A percentile compares a stretch with the other conserved stretches of the same genome.
These are phyloP conservation scores for Athelia psychrophila DNA, from an alignment of 1,284 basidiomycete genomes.

Conservation along the genomic window DNA sequence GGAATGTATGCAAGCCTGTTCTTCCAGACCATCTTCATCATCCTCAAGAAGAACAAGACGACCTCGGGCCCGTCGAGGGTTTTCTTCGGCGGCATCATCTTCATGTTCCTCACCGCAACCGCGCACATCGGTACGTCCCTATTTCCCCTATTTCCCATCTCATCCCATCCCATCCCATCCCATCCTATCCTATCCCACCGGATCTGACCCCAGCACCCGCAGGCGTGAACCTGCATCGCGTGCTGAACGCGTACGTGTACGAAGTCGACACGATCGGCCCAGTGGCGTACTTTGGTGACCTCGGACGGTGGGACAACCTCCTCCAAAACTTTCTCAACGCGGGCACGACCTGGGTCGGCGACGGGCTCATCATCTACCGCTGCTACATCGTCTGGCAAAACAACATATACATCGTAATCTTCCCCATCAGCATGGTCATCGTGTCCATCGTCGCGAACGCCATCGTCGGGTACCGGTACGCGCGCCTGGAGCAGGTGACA, in stretches of 20 bases:
- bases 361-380: conserved; percentile 27
- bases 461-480: conserved; percentile 19
- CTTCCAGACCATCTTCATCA: conserved; percentile 12
- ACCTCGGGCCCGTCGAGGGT: conserved; percentile 12
- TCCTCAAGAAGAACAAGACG: conserved; percentile 12
- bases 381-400: conserved; percentile 27
- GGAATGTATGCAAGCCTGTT: conserved; percentile 17
- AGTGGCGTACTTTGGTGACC: conserved; percentile 21
- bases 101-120: conserved; percentile 10
- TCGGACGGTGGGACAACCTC: conserved; percentile 27
- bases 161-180: background rate
- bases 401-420: conserved; percentile 18
- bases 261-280: conserved; percentile 20
- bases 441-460: conserved; percentile 21
- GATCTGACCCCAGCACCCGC: background rate
- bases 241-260: conserved; percentile 24
- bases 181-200: too few species aligned
- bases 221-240: conserved; percentile 26
- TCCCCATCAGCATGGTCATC: conserved; percentile 19
- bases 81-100: conserved; percentile 6
- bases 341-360: conserved; percentile 26
- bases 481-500: conserved; percentile 13
- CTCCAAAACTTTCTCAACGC: conserved; percentile 24
- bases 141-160: background rate
- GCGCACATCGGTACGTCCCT: conserved; percentile 1